A percentile compares a stretch with the other conserved stretches of the same genome.
phyloP scores from a whole-genome alignment of 2,329 filamentous ascomycete genomes.

The Huntiella omanensis region DNA sequence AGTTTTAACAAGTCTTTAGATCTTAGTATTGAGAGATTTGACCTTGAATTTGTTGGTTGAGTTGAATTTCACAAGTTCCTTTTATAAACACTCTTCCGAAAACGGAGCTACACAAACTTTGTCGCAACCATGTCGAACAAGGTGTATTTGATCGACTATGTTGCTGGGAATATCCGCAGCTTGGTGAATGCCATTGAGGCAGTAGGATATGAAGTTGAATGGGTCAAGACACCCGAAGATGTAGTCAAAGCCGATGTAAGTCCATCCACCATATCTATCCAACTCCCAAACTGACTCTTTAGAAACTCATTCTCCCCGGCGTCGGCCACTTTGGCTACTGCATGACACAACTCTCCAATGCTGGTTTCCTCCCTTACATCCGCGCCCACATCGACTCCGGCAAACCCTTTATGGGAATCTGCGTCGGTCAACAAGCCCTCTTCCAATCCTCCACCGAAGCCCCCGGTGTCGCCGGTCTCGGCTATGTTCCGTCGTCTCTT shows the following conservation, averaged over 20 bases:
- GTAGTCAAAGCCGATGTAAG: constrained; percentile 67
- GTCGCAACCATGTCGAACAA: constrained; percentile 41
- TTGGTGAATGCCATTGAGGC: constrained; percentile 96
- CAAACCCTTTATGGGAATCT: constrained; percentile 98
- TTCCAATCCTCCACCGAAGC: constrained; percentile 77
- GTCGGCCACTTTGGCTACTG: constrained; percentile 98
- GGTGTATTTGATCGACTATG: constrained; percentile 69
- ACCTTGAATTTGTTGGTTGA: too few relatives aligned
- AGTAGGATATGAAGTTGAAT: constrained; percentile 80
- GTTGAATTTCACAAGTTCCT: too few relatives aligned
- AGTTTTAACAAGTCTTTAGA: too few relatives aligned
- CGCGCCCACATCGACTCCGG: constrained; percentile 64
- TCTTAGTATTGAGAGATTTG: too few relatives aligned
- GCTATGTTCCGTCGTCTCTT: constrained; percentile 51
- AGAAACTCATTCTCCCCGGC: constrained; percentile 89
- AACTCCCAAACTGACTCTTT: constrained; percentile 9
- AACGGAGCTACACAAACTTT: constrained; percentile 3
- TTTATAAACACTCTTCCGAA: constrained; percentile 2
- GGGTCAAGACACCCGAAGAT: constrained; percentile 72
- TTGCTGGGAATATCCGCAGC: constrained; percentile 88
- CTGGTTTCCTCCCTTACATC: constrained; percentile 71
- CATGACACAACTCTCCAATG: constrained; percentile 60
- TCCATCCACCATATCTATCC: neutral
- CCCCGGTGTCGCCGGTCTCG: constrained; percentile 50
- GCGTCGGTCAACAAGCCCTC: constrained; percentile 79